Evolutionary conservation across 2,329 filamentous ascomycete species (phyloP).

Genomic region (Coniochaeta sp.): DNA sequence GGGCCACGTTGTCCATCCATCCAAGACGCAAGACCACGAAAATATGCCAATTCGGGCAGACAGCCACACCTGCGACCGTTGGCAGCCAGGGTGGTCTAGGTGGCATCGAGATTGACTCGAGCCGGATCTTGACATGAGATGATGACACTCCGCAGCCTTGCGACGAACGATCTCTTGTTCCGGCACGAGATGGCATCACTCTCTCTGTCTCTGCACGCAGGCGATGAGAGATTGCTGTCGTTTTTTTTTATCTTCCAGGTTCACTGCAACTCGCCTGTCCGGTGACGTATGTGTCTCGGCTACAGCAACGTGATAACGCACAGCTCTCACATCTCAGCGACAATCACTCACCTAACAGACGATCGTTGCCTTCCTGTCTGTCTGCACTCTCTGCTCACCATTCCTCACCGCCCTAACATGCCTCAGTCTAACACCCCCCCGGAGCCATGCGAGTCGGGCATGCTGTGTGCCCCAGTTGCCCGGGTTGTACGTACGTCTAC

Average conservation of each 20-base stretch:
- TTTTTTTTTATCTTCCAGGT: not conserved
- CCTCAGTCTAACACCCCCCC: too few species aligned
- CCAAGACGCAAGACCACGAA: not conserved
- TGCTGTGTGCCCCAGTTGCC: not conserved
- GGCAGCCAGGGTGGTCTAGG: too few species aligned
- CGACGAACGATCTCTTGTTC: not conserved
- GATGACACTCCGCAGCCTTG: not conserved
- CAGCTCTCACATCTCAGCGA: not conserved
- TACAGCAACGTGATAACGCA: not conserved
- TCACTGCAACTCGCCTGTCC: not conserved
- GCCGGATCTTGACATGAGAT: not conserved
- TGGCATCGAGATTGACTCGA: not conserved
- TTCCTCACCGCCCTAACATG: slow-evolving; percentile 1
- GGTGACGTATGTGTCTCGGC: not conserved
- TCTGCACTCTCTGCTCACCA: not conserved
- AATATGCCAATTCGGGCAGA: not conserved
- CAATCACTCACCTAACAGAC: not conserved
- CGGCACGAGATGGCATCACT: not conserved
- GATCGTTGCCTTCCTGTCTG: too few species aligned
- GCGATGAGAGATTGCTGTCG: not conserved
- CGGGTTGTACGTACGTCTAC: not conserved
- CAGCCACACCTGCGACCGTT: too few species aligned
- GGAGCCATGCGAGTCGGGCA: not conserved
- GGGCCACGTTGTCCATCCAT: not conserved
- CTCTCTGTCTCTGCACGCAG: not conserved